phyloP scores from a whole-genome alignment of 2,329 filamentous ascomycete genomes.

The Pseudogymnoascus sp. region DNA sequence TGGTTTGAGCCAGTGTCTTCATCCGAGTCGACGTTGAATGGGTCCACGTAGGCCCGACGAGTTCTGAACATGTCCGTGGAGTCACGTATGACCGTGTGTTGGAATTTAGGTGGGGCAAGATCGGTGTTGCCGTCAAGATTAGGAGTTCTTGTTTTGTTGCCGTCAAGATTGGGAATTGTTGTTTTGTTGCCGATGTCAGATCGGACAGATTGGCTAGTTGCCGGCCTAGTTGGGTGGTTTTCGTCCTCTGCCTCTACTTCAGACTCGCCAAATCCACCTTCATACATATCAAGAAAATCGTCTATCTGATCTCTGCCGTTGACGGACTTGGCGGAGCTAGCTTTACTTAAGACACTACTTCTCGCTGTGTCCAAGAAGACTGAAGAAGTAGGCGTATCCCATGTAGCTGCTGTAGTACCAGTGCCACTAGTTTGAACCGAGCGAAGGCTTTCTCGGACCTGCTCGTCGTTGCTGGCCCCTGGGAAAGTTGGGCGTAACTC shows the following conservation, averaged over 20 bases:
- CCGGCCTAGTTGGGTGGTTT: slow-evolving; percentile 12
- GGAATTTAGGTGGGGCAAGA: background rate
- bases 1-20: background rate
- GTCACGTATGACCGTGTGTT: background rate
- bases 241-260: slow-evolving; percentile 33
- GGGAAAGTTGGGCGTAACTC: slow-evolving; percentile 20
- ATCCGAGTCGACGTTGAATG: background rate
- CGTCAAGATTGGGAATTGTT: background rate
- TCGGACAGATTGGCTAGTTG: slow-evolving; percentile 17
- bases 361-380: slow-evolving; percentile 51
- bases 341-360: slow-evolving; percentile 73
- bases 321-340: slow-evolving; percentile 63
- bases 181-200: background rate
- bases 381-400: background rate
- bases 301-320: slow-evolving; percentile 48
- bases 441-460: slow-evolving; percentile 48
- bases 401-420: background rate
- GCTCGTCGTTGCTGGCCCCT: slow-evolving; percentile 27
- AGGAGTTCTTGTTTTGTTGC: background rate
- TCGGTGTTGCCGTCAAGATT: background rate
- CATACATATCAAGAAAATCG: slow-evolving; percentile 64
- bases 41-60: background rate
- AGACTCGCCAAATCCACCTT: slow-evolving; percentile 50
- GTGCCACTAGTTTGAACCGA: slow-evolving; percentile 31
- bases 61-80: background rate